Percentiles rank a stretch among this genome's conserved stretches.
Conservation (phyloP, 2,329 filamentous ascomycete species). For the Lachnellula willkommii region DNA sequence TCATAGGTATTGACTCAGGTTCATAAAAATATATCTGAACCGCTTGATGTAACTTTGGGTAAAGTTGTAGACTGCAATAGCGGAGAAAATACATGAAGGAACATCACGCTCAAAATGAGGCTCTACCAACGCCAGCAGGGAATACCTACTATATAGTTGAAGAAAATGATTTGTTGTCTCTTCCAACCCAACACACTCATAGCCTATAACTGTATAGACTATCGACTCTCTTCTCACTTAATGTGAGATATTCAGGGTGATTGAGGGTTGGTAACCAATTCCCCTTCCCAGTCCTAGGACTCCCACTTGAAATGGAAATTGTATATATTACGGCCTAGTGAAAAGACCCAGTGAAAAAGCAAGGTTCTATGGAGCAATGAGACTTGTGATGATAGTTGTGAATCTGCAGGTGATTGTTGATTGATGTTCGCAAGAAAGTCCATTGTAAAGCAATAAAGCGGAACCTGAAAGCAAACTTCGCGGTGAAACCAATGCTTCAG, state of each 20-base stretch:
- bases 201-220: no score
- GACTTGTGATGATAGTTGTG: neutral
- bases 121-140: no score
- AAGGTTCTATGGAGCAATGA: neutral
- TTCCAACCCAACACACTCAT: no score
- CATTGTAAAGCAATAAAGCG: neutral
- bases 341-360: neutral
- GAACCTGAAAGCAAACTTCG: no score
- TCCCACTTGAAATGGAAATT: neutral
- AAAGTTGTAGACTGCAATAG: neutral
- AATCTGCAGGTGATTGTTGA: neutral
- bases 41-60: neutral
- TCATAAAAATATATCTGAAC: neutral
- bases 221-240: no score
- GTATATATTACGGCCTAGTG: neutral
- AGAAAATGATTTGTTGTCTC: no score
- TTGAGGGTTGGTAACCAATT: neutral
- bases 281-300: neutral
- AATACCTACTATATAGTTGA: no score
- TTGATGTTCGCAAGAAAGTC: neutral
- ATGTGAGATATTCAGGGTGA: no score
- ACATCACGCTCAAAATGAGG: neutral
- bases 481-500: neutral
- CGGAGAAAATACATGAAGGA: neutral
- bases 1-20: no score